phyloP scores from a whole-genome alignment of 139 green algal species.

The Ettlia oleoabundans region DNA sequence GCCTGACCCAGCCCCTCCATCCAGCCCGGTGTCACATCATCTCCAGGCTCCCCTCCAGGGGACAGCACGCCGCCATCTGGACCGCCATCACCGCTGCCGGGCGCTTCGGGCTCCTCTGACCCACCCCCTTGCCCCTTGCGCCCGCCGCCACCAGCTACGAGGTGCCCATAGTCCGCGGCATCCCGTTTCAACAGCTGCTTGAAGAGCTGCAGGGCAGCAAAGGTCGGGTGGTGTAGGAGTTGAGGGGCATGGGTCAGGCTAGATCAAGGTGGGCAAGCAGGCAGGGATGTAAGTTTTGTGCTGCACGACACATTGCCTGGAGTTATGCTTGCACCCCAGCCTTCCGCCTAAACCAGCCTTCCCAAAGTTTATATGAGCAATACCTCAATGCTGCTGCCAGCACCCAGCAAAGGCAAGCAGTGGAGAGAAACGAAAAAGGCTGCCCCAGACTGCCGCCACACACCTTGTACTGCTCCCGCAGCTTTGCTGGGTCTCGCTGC shows the following conservation, averaged over 20 bases:
- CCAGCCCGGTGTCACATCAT: slow-evolving; percentile 23
- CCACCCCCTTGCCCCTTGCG: background rate
- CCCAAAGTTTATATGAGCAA: no score
- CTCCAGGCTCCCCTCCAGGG: background rate
- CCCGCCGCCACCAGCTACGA: background rate
- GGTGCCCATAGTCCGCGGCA: slow-evolving; percentile 48
- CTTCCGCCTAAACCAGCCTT: no score
- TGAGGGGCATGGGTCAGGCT: slow-evolving; percentile 1
- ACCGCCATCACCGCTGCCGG: background rate
- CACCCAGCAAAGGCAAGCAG: background rate
- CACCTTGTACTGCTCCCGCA: slow-evolving; percentile 41
- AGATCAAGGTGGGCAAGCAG: no score
- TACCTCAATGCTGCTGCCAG: background rate
- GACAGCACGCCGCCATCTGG: background rate
- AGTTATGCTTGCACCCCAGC: no score
- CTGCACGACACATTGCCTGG: no score
- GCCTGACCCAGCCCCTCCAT: slow-evolving; percentile 25
- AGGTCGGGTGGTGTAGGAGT: background rate
- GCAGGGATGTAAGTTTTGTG: no score
- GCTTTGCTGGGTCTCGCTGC: slow-evolving; percentile 21
- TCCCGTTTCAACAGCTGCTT: slow-evolving; percentile 62
- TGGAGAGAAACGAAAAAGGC: background rate
- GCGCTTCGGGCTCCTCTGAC: background rate
- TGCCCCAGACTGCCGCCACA: background rate
- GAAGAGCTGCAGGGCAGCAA: slow-evolving; percentile 45